phyloP scores from a whole-genome alignment of 192 early-diverging fungal genomes.

The Backusella sp. region DNA sequence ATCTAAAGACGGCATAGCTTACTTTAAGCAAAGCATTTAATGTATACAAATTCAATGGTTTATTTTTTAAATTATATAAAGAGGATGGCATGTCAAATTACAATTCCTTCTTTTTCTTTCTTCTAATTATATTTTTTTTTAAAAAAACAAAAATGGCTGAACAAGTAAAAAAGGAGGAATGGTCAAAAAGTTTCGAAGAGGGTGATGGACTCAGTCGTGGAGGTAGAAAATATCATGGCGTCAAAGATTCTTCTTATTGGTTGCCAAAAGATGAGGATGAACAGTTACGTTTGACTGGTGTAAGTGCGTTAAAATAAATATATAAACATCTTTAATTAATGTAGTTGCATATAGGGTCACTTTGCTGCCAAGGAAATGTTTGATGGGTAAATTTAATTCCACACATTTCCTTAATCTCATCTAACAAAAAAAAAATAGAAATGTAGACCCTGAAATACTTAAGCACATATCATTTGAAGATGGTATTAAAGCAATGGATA shows the following conservation, averaged over 20 bases:
- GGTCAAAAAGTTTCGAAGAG: not conserved
- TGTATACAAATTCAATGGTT: not conserved
- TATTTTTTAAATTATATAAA: not conserved
- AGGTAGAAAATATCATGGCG: slow-evolving; percentile 27
- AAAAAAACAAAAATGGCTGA: no score
- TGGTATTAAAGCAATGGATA: slow-evolving; percentile 24
- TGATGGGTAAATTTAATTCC: slow-evolving; percentile 16
- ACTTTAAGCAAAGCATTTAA: not conserved
- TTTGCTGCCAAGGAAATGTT: slow-evolving; percentile 25
- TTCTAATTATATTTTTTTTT: not conserved
- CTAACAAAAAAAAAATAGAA: slow-evolving; percentile 13
- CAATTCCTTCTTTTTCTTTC: not conserved
- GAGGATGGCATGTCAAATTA: not conserved
- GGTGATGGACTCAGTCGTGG: not conserved
- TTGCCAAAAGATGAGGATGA: slow-evolving; percentile 33
- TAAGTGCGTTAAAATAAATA: not conserved
- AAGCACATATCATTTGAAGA: not conserved
- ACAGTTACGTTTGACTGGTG: slow-evolving; percentile 25
- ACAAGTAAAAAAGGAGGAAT: no score
- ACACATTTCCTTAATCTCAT: not conserved
- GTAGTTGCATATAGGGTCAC: slow-evolving; percentile 13
- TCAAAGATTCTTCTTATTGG: slow-evolving; percentile 22
- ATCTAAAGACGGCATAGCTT: not conserved
- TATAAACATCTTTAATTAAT: not conserved
- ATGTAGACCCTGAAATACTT: slow-evolving; percentile 2